Percentiles rank a stretch among this genome's conserved stretches.
Conservation (phyloP, 257 asterid species). For the Capsicum pubescens region DNA sequence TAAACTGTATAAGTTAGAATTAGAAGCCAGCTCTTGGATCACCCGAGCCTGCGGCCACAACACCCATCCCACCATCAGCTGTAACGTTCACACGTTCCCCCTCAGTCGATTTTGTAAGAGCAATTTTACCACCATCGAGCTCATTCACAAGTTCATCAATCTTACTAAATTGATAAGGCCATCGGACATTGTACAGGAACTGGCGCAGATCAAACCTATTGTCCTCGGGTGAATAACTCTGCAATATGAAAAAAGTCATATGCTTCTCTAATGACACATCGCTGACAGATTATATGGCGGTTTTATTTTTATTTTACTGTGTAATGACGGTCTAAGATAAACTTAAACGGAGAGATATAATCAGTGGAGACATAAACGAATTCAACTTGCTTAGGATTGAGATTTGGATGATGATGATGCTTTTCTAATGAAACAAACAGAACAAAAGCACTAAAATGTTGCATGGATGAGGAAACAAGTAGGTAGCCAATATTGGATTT, state of each 20-base stretch:
- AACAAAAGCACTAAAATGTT: not conserved
- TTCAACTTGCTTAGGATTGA: not conserved
- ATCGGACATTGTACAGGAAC: slow-evolving; percentile 78
- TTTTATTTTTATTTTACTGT: not conserved
- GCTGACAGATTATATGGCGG: not conserved
- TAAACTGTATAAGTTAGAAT: not conserved
- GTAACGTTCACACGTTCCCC: slow-evolving; percentile 35
- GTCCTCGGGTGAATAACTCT: slow-evolving; percentile 90
- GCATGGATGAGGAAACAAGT: not conserved
- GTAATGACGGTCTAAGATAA: not conserved
- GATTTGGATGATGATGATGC: not conserved
- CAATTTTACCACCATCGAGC: slow-evolving; percentile 39
- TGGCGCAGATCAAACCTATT: slow-evolving; percentile 94
- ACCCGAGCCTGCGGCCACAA: slow-evolving; percentile 83
- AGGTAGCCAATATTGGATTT: not conserved
- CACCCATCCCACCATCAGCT: slow-evolving; percentile 74
- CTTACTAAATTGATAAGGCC: slow-evolving; percentile 89
- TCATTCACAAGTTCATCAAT: slow-evolving; percentile 76
- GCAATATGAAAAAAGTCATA: slow-evolving; percentile 22
- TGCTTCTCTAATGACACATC: not conserved
- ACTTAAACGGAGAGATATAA: not conserved
- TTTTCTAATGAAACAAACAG: not conserved
- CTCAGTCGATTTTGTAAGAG: slow-evolving; percentile 25
- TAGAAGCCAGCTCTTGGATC: slow-evolving; percentile 85
- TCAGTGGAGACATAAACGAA: not conserved